A percentile compares a stretch with the other conserved stretches of the same genome.
phyloP scores from a whole-genome alignment of 2,329 filamentous ascomycete species.

The Domatiomyces globalis region DNA sequence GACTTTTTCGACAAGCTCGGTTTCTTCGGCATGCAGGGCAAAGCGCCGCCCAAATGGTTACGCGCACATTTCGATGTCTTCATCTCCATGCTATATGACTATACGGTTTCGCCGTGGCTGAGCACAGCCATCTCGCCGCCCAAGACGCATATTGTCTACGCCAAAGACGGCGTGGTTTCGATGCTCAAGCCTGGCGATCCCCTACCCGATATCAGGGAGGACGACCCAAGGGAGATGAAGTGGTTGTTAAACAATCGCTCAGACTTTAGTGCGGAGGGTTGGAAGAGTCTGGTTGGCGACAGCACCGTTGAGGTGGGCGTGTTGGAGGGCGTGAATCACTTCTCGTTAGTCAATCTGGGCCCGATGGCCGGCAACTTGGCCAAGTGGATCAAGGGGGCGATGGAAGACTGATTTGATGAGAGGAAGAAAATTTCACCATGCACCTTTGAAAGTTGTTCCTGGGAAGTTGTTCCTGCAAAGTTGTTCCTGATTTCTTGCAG shows the following conservation, averaged over 20 bases:
- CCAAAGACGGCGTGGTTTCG: slow-evolving; percentile 34
- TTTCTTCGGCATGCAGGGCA: slow-evolving; percentile 33
- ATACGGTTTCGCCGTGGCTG: slow-evolving; percentile 21
- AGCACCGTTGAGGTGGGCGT: slow-evolving; percentile 23
- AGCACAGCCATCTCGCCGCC: slow-evolving; percentile 25
- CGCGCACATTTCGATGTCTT: slow-evolving; percentile 39
- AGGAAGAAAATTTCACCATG: background rate
- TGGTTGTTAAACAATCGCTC: slow-evolving; percentile 36
- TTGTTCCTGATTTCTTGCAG: too few relatives aligned
- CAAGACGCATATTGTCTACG: slow-evolving; percentile 34
- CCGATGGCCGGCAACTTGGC: background rate
- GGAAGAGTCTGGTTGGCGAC: slow-evolving; percentile 31
- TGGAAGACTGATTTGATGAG: background rate
- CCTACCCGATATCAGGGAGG: slow-evolving; percentile 26
- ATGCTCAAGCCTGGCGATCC: slow-evolving; percentile 25
- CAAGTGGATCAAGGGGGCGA: background rate
- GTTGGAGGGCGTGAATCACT: slow-evolving; percentile 26
- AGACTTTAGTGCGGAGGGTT: slow-evolving; percentile 35
- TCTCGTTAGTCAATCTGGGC: slow-evolving; percentile 27
- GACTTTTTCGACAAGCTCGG: slow-evolving; percentile 35
- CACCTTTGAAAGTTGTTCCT: background rate
- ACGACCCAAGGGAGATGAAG: slow-evolving; percentile 35
- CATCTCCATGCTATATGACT: slow-evolving; percentile 35
- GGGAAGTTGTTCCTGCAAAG: too few relatives aligned
- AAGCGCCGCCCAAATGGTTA: slow-evolving; percentile 34